Conservation (phyloP, 2,329 filamentous ascomycete species). For the Hypoxylon sp. region DNA sequence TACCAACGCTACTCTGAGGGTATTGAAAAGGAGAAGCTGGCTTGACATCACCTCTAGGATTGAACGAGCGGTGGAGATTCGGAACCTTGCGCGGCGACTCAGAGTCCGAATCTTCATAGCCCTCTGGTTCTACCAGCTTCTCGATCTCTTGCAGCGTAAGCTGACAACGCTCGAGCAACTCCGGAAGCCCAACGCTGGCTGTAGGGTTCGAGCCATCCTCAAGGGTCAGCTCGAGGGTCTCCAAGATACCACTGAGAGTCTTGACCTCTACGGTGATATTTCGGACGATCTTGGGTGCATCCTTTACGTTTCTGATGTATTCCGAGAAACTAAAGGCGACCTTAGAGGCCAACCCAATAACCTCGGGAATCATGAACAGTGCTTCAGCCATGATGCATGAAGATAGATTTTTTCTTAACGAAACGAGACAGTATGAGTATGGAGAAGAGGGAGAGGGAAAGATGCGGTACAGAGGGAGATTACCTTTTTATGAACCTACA, state of each 20-base stretch:
- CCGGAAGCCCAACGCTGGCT: slow-evolving; percentile 1
- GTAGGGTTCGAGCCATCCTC: background rate
- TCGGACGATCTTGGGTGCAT: slow-evolving; percentile 11
- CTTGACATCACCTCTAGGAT: background rate
- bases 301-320: slow-evolving; percentile 20
- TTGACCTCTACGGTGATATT: slow-evolving; percentile 15
- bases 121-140: slow-evolving; percentile 10
- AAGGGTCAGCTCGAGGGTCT: slow-evolving; percentile 10
- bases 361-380: background rate
- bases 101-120: background rate
- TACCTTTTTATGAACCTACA: slow-evolving; percentile 4
- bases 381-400: slow-evolving; percentile 23
- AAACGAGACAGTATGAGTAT: background rate
- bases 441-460: background rate
- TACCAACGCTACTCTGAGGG: background rate
- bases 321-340: slow-evolving; percentile 10
- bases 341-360: slow-evolving; percentile 6
- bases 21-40: background rate
- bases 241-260: slow-evolving; percentile 14
- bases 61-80: background rate
- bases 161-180: slow-evolving; percentile 13
- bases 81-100: background rate
- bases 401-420: background rate
- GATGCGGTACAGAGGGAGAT: background rate
- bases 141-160: slow-evolving; percentile 13